Conservation (phyloP, 2,329 filamentous ascomycete species). For the Neocucurbitaria cava region DNA sequence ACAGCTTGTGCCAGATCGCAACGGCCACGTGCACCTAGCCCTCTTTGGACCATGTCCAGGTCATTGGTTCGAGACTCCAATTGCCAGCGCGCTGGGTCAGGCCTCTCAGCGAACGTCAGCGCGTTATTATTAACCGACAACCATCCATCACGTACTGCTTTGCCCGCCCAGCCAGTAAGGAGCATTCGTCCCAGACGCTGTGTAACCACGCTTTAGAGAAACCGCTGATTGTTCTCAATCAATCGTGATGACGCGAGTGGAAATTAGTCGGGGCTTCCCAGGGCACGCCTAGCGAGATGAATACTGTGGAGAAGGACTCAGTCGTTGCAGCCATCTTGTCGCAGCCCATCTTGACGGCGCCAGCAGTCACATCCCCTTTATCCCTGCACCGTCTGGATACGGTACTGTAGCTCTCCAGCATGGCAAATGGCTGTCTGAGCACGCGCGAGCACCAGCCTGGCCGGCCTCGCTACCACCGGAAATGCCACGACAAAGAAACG, state of each 20-base stretch:
- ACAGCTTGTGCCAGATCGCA: slow-evolving; percentile 24
- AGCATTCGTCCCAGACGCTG: slow-evolving; percentile 28
- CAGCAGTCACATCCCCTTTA: slow-evolving; percentile 24
- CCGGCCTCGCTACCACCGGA: slow-evolving; percentile 15
- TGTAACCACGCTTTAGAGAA: slow-evolving; percentile 24
- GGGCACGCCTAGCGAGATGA: slow-evolving; percentile 47
- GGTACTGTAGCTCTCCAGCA: slow-evolving; percentile 15
- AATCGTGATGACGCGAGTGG: slow-evolving; percentile 32
- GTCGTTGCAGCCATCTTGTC: slow-evolving; percentile 37
- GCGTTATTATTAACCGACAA: slow-evolving; percentile 32
- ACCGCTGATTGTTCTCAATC: slow-evolving; percentile 18
- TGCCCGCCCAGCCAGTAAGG: slow-evolving; percentile 24
- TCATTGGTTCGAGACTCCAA: slow-evolving; percentile 34
- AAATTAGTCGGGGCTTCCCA: slow-evolving; percentile 34
- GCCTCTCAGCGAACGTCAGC: slow-evolving; percentile 21
- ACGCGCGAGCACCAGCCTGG: slow-evolving; percentile 10
- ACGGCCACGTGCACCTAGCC: slow-evolving; percentile 34
- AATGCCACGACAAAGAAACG: slow-evolving; percentile 1
- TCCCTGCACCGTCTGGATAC: slow-evolving; percentile 28
- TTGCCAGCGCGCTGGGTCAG: slow-evolving; percentile 37
- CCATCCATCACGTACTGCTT: slow-evolving; percentile 20
- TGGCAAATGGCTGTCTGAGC: slow-evolving; percentile 5
- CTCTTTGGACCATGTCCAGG: slow-evolving; percentile 22
- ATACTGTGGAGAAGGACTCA: slow-evolving; percentile 47
- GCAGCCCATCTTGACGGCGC: slow-evolving; percentile 35